Percentiles rank a stretch among this genome's conserved stretches.
phyloP scores from a whole-genome alignment of 2,329 filamentous ascomycete genomes.

The Sporothrix sp. region DNA sequence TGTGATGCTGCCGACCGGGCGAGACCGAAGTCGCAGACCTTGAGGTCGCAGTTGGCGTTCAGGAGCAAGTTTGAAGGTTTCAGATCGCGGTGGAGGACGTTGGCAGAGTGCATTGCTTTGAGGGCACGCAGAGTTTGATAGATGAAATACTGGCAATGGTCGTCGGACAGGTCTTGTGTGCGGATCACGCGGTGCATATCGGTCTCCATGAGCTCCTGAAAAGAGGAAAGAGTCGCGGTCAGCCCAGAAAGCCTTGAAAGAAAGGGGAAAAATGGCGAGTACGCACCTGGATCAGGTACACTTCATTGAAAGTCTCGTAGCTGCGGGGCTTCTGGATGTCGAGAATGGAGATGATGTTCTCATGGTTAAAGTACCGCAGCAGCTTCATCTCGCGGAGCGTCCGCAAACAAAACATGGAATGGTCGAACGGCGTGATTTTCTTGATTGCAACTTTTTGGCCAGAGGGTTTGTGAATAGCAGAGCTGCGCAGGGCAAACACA shows the following conservation, averaged over 20 bases:
- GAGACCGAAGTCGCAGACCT: constrained; percentile 97
- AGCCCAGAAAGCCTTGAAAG: not conserved
- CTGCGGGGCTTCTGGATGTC: constrained; percentile 97
- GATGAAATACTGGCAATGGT: constrained; percentile 99
- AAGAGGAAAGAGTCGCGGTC: not conserved
- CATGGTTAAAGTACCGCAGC: constrained; percentile 96
- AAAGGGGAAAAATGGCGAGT: not conserved
- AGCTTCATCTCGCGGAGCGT: constrained; percentile 99
- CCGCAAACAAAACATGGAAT: constrained; percentile 96
- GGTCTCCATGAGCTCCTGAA: constrained; percentile 96
- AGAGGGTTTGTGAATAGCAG: constrained; percentile 94
- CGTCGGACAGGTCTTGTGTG: constrained; percentile 95
- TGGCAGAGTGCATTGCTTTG: constrained; percentile 99
- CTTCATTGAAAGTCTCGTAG: constrained; percentile 93
- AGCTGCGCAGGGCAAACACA: constrained; percentile 46
- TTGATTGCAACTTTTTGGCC: constrained; percentile 99
- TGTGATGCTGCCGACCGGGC: constrained; percentile 92
- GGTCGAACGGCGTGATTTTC: constrained; percentile 98
- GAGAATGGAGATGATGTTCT: constrained; percentile 99
- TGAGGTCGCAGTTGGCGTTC: constrained; percentile 97
- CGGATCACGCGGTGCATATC: constrained; percentile 99
- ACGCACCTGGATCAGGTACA: constrained; percentile 88
- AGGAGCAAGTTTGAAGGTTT: constrained; percentile 95
- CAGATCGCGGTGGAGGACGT: constrained; percentile 91
- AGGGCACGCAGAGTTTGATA: constrained; percentile 96